A percentile compares a stretch with the other conserved stretches of the same genome.
Evolutionary conservation across 768 basidiomycete species (phyloP).

Genomic region (Tylopilus plumbeoviolaceoides): DNA sequence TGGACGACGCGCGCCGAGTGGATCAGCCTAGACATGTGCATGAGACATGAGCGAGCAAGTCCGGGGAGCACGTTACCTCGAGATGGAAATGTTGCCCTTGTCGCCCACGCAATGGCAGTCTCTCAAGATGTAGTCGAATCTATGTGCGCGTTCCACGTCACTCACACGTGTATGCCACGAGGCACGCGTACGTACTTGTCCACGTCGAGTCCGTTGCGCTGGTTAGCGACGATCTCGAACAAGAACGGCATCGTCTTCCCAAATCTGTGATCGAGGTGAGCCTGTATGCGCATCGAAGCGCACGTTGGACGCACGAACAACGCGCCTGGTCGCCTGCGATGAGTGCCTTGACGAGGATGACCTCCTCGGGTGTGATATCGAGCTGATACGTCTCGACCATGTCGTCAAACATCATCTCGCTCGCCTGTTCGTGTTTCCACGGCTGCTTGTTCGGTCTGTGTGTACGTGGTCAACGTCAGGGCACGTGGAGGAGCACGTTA

Average conservation of each 20-base stretch:
- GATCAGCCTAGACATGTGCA: conserved; percentile 58
- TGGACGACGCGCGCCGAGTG: conserved; percentile 72
- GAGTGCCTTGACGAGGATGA: conserved; percentile 67
- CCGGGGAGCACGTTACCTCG: conserved; percentile 33
- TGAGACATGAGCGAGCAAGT: neutral
- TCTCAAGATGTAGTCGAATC: conserved; percentile 79
- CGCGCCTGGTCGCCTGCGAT: conserved; percentile 58
- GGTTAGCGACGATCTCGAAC: conserved; percentile 84
- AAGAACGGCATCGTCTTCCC: conserved; percentile 62
- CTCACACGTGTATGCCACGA: neutral
- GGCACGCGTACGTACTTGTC: conserved; percentile 58
- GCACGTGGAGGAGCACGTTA: too few species aligned
- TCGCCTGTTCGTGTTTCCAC: conserved; percentile 79
- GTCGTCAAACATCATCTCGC: conserved; percentile 78
- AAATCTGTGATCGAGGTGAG: conserved; percentile 10
- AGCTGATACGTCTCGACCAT: conserved; percentile 56
- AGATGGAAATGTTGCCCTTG: conserved; percentile 44
- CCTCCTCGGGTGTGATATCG: conserved; percentile 45
- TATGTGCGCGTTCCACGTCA: conserved; percentile 23
- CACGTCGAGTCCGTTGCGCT: conserved; percentile 78
- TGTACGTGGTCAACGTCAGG: too few species aligned
- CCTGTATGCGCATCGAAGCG: neutral
- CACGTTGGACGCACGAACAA: conserved; percentile 44
- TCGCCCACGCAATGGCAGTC: conserved; percentile 74
- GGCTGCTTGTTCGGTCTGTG: conserved; percentile 37